A percentile compares a stretch with the other conserved stretches of the same genome.
phyloP scores from a whole-genome alignment of 345 rosid species.

The Cochlearia excelsa region DNA sequence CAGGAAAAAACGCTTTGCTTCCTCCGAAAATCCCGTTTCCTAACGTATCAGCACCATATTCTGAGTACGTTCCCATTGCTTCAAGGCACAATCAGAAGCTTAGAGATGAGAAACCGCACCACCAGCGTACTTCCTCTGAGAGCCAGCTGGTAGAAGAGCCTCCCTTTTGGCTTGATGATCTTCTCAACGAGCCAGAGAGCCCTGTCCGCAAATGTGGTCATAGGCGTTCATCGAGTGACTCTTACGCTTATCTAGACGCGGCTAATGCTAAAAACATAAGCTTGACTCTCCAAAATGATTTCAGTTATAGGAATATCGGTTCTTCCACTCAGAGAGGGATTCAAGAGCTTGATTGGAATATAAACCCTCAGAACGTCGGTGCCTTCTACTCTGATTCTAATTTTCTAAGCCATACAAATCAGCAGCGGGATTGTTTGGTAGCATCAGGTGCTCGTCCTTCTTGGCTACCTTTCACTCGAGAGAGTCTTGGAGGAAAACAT shows the following conservation, averaged over 20 bases:
- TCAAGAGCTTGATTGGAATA: conserved; percentile 59
- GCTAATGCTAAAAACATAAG: conserved; percentile 57
- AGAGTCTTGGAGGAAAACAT: conserved; percentile 46
- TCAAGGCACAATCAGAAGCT: conserved; percentile 66
- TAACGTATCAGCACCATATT: conserved; percentile 55
- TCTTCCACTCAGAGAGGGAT: conserved; percentile 56
- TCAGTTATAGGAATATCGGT: conserved; percentile 42
- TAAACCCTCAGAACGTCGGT: conserved; percentile 44
- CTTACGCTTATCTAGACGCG: conserved; percentile 75
- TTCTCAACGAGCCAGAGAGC: conserved; percentile 93
- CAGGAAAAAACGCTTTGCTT: conserved; percentile 77
- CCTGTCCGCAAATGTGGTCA: conserved; percentile 88
- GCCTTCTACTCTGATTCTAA: conserved; percentile 47
- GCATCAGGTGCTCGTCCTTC: conserved; percentile 42
- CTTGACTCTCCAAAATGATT: conserved; percentile 62
- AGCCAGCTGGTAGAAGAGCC: conserved; percentile 77
- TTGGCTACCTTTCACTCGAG: conserved; percentile 51
- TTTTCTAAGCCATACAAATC: conserved; percentile 49
- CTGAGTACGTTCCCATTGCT: conserved; percentile 58
- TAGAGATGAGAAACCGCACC: conserved; percentile 54
- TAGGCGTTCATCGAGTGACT: conserved; percentile 97
- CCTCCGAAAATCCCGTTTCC: conserved; percentile 97
- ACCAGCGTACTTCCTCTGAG: conserved; percentile 93
- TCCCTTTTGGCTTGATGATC: conserved; percentile 99
- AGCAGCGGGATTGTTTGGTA: conserved; percentile 51